These are phyloP conservation scores for Lasiosphaeria ovina DNA, from an alignment of 495 filamentous ascomycete genomes.

Conservation along the genomic window DNA sequence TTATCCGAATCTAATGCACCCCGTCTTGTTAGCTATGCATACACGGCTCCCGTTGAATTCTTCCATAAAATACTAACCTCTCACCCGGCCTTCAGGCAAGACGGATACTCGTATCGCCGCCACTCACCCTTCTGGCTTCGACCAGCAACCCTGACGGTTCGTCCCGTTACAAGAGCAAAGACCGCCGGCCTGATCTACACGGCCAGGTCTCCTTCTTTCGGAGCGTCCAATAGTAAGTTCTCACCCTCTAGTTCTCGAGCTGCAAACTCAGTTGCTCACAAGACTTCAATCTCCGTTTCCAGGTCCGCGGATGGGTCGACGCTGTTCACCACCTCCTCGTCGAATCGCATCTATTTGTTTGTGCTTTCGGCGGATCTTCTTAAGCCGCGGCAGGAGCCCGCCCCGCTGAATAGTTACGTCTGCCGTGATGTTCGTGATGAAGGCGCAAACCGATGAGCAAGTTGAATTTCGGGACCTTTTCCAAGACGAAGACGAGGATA, in stretches of 20 bases:
- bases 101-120: too few relatives aligned
- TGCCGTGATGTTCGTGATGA: too few relatives aligned
- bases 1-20: too few relatives aligned
- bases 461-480: too few relatives aligned
- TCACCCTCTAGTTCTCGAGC: background rate
- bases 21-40: too few relatives aligned
- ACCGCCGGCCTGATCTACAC: background rate
- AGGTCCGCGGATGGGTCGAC: slow-evolving; percentile 79
- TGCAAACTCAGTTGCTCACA: slow-evolving; percentile 9
- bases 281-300: background rate
- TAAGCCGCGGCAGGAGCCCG: slow-evolving; percentile 45
- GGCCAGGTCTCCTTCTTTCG: slow-evolving; percentile 32
- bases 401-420: slow-evolving; percentile 51
- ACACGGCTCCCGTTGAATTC: too few relatives aligned
- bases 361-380: slow-evolving; percentile 73
- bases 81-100: too few relatives aligned
- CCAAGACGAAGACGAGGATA: too few relatives aligned
- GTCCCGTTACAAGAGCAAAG: slow-evolving; percentile 2
- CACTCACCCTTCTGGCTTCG: slow-evolving; percentile 23
- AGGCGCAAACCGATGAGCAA: too few relatives aligned
- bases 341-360: slow-evolving; percentile 67
- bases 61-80: too few relatives aligned
- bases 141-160: slow-evolving; percentile 19
- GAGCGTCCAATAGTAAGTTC: slow-evolving; percentile 32
- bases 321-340: slow-evolving; percentile 69